Conservation (phyloP, 2,329 filamentous ascomycete species). For the Colletotrichum sidae region DNA sequence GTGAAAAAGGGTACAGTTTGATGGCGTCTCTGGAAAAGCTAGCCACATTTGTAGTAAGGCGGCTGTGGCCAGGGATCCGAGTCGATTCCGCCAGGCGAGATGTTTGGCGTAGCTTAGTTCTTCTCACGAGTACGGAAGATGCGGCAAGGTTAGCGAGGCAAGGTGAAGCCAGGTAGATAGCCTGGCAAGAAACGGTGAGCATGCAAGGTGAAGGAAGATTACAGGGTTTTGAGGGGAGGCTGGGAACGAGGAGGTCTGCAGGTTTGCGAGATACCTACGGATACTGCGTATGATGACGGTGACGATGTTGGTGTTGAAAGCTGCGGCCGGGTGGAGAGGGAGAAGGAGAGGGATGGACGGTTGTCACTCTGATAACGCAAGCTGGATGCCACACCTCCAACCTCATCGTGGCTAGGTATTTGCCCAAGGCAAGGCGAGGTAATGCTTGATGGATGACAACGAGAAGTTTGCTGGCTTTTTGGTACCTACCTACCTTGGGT, state of each 20-base stretch:
- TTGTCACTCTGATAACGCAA: conserved; percentile 9
- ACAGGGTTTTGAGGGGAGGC: conserved; percentile 19
- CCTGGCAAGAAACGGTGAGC: conserved; percentile 27
- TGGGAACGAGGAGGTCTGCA: conserved; percentile 17
- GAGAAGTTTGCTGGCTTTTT: background rate
- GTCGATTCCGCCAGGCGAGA: too few relatives aligned
- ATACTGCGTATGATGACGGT: background rate
- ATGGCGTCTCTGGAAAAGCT: conserved; percentile 5
- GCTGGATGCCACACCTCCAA: too few relatives aligned
- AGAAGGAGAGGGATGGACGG: background rate
- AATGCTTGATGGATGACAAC: background rate
- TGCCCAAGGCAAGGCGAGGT: conserved; percentile 1
- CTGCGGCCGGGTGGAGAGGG: conserved; percentile 26
- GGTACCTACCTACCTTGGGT: background rate
- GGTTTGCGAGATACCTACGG: background rate
- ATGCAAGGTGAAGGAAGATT: conserved; percentile 11
- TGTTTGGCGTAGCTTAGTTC: too few relatives aligned
- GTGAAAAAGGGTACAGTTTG: conserved; percentile 5
- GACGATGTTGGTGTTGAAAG: conserved; percentile 13
- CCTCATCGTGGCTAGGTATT: background rate
- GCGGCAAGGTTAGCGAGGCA: conserved; percentile 15
- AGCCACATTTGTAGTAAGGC: too few relatives aligned
- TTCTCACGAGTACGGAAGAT: background rate
- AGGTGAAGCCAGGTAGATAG: background rate
- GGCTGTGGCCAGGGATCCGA: too few relatives aligned